Evolutionary conservation across 305 asterid genomes (phyloP).

Genomic region (Fraxinus xanthoxyloides): DNA sequence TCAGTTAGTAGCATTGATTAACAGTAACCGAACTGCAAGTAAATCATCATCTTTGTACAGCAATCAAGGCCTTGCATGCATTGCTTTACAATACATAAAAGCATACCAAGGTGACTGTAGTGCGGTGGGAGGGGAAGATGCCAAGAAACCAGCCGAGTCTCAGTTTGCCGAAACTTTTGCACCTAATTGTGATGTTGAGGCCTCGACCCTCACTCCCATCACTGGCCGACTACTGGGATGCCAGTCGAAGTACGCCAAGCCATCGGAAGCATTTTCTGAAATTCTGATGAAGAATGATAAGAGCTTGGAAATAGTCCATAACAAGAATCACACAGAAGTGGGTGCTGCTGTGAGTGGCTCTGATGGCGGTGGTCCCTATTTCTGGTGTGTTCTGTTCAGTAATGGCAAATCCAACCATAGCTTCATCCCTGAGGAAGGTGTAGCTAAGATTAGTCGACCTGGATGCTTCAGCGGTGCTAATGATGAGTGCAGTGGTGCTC

Average conservation of each 20-base stretch:
- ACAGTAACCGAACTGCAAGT: slow-evolving; percentile 66
- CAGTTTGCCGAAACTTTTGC: slow-evolving; percentile 69
- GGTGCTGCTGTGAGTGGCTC: slow-evolving; percentile 89
- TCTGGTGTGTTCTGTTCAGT: slow-evolving; percentile 88
- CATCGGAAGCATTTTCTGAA: slow-evolving; percentile 58
- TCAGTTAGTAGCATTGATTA: slow-evolving; percentile 50
- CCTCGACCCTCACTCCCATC: slow-evolving; percentile 52
- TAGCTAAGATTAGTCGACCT: slow-evolving; percentile 56
- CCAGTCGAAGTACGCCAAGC: slow-evolving; percentile 57
- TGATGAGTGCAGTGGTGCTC: slow-evolving; percentile 51
- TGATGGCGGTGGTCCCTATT: slow-evolving; percentile 68
- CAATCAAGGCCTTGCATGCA: slow-evolving; percentile 79
- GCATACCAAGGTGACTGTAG: slow-evolving; percentile 77
- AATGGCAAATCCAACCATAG: slow-evolving; percentile 62
- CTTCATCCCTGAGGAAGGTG: slow-evolving; percentile 53
- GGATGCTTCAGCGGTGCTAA: slow-evolving; percentile 86
- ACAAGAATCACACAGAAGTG: slow-evolving; percentile 79
- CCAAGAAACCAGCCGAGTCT: slow-evolving; percentile 65
- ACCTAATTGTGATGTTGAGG: slow-evolving; percentile 64
- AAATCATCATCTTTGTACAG: slow-evolving; percentile 60
- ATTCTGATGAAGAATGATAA: slow-evolving; percentile 54
- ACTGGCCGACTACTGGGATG: slow-evolving; percentile 88
- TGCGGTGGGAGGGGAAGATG: slow-evolving; percentile 67
- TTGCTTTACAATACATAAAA: slow-evolving; percentile 84
- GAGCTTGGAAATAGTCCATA: slow-evolving; percentile 56